Evolutionary conservation across 129 eudicot species (phyloP), one percentile per base, ranked within the genome.

Genomic region (Lactuca sativa): DNA sequence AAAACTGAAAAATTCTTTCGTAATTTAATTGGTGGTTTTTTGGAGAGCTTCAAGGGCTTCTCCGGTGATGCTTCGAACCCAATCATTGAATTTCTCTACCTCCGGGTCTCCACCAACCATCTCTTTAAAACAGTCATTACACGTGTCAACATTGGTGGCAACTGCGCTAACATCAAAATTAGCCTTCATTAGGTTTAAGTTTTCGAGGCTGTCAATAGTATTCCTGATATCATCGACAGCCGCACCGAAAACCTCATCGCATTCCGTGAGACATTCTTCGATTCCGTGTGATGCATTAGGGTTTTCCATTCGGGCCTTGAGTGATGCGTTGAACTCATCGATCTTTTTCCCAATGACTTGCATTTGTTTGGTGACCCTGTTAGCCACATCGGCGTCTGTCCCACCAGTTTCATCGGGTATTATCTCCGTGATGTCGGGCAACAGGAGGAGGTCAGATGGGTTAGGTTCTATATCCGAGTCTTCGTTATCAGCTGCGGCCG

Each of bases 61-160:
- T 25, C 64, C 67, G 21, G 72, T 68, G 57, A 79, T 44, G 54
- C 66, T 78, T 47, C 33, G 64, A 12, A 78, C 83, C 78, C 80
- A 74, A 4, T 70, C 53, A 9, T 49, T 32, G 14, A 82, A 60
- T 66, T 74, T 52, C 66, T 65, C 47, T 53, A 74, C 63, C 51
- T 76, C 82, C 0, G 67, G 32, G 49, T 70, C 79, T 56, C 79
- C 81, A 6, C 82, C 72, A 12, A 52, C 55, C 72, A 54, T 72
- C 59, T 74, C 85, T 3, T 14, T 25, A 40, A 74, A 81, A 60
- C 83, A 74, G 16, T 84, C 86, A 2, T 66, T 59, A 38, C 89
- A 84, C 4, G 81, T 81, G 43, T 81, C 86, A 6, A 81, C 76
- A 47, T 81, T 66, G 49, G 83, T 81, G 58, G 74, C 9, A n/a